These are phyloP conservation scores for Epichloe sp. DNA, from an alignment of 2,329 filamentous ascomycete genomes.

Conservation along the genomic window DNA sequence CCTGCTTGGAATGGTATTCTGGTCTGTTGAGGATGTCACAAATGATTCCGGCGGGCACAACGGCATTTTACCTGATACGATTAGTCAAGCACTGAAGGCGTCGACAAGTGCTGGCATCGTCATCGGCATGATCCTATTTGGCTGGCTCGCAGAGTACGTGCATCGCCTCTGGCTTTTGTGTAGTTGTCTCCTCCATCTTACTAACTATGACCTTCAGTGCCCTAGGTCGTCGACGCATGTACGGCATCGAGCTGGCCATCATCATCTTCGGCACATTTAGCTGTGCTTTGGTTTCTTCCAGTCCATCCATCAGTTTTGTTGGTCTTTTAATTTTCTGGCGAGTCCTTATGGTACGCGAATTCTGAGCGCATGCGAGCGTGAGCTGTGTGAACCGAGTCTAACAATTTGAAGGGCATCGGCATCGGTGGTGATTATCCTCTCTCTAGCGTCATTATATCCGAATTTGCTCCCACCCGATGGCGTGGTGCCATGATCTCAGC, in stretches of 20 bases:
- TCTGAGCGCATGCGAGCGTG: not conserved
- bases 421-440: conserved; percentile 77
- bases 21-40: conserved; percentile 32
- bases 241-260: conserved; percentile 62
- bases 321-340: conserved; percentile 62
- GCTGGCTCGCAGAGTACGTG: conserved; percentile 55
- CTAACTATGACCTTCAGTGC: conserved; percentile 22
- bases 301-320: conserved; percentile 44
- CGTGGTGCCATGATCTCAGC: conserved; percentile 72
- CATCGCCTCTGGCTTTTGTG: not conserved
- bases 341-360: conserved; percentile 48
- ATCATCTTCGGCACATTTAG: conserved; percentile 60
- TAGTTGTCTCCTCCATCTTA: not conserved
- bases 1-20: conserved; percentile 67
- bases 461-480: conserved; percentile 75
- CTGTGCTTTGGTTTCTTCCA: conserved; percentile 49
- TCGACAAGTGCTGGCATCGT: conserved; percentile 69
- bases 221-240: conserved; percentile 69
- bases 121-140: conserved; percentile 65
- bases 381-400: not conserved
- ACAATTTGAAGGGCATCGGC: conserved; percentile 43
- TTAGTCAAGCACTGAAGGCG: conserved; percentile 68
- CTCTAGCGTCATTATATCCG: conserved; percentile 67
- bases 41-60: conserved; percentile 38
- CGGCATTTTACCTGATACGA: conserved; percentile 46